Base-by-base conservation (phyloP, 1,139 yeast species). In the Yamadazyma friedrichii region DNA sequence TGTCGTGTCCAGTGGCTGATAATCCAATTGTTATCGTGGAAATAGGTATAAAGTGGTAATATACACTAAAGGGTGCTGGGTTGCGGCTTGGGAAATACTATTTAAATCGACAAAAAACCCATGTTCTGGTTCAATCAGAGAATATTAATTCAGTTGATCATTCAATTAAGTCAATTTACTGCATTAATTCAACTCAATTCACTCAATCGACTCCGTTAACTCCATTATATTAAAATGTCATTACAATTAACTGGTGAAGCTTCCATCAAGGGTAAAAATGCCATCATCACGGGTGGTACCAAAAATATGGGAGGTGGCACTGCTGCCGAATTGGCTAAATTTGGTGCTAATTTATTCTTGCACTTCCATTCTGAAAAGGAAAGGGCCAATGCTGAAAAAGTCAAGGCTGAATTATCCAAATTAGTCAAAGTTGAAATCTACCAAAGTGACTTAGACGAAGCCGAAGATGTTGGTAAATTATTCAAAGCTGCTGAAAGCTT, bases 251-350 rank as follows among this genome's bases (percentile, higher is more conserved):
- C 45, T 9, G 46, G 47, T 36, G 44, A 42, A 32, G 52, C 54
- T 24, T 41, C 46, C 30, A 56, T 60, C 22, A 58, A 62, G 45
- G 84, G 81, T 35, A 78, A 81, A 58, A 67, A 73, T 36, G 80
- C 80, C 15, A 47, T 82, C 36, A 73, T 82, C 52, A 71, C 86
- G 11, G 88, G 87, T 36, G 88, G 86, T 38, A 77, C 76, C 52
- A 82, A 82, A 64, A 81, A 82, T 59, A 68, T 82, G 44, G 88
- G 88, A 36, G 80, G 69, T 20, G 64, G 64, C 41, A 77, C 82
- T 27, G 82, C 82, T n/a, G 58, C 56, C 30, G 84, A 78, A 42
- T 66, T 82, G 36, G 86, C 85, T 9, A 64, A 63, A 42, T 61
- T 63, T 25, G 86, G 85, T n/a, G 67, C 76, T 33, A 71, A 79